Percentiles rank a stretch among this genome's conserved stretches.
Evolutionary conservation across 2,329 filamentous ascomycete species (phyloP).

Genomic region (Rhytidhysteron rufulum): DNA sequence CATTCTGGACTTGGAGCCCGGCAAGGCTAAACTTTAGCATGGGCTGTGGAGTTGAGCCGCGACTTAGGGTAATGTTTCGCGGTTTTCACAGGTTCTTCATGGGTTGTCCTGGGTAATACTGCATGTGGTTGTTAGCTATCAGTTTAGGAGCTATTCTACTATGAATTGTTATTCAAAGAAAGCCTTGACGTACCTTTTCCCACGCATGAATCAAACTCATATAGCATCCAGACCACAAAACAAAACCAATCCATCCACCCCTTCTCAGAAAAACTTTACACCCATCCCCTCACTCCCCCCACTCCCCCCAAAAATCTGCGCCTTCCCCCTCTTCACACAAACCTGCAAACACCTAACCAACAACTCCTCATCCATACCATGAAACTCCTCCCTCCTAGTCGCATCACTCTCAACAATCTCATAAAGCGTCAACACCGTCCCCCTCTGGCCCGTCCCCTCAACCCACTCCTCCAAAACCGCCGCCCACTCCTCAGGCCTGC

Average conservation of each 20-base stretch:
- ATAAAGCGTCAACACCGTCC: conserved; percentile 85
- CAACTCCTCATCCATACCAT: conserved; percentile 81
- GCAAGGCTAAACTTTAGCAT: too few relatives aligned
- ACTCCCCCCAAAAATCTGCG: conserved; percentile 87
- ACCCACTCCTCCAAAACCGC: conserved; percentile 71
- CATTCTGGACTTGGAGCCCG: too few relatives aligned
- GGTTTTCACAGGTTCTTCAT: too few relatives aligned
- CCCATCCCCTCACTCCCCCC: conserved; percentile 69
- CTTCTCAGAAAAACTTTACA: conserved; percentile 86
- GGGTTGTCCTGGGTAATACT: too few relatives aligned
- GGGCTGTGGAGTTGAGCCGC: background rate
- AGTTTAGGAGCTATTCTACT: too few relatives aligned
- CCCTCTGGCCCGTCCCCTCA: conserved; percentile 84
- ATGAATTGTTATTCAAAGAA: too few relatives aligned
- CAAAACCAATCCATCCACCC: too few relatives aligned
- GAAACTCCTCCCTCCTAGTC: conserved; percentile 66
- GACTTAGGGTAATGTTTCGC: background rate
- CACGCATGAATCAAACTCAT: too few relatives aligned
- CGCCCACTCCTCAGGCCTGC: conserved; percentile 87
- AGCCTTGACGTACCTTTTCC: too few relatives aligned
- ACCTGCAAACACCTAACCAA: conserved; percentile 74
- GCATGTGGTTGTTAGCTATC: too few relatives aligned
- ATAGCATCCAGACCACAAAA: too few relatives aligned
- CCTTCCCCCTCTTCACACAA: conserved; percentile 84
- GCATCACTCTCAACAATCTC: conserved; percentile 87